Percentiles rank a stretch among this genome's conserved stretches.
Conservation (phyloP, 805 yeast genomes). For the Suhomyces sp. region DNA sequence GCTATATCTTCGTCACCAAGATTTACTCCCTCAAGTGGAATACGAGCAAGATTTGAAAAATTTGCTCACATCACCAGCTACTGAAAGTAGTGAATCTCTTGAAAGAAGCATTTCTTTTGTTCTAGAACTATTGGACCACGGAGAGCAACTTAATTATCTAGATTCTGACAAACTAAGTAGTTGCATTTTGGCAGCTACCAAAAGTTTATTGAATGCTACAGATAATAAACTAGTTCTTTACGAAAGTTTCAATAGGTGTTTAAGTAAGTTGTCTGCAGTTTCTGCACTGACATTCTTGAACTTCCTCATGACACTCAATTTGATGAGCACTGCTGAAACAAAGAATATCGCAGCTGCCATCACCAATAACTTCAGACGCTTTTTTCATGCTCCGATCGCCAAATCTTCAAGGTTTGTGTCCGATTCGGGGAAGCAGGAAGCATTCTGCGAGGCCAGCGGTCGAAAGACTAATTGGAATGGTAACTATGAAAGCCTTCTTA, state of each 20-base stretch:
- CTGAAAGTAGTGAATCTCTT: too few species aligned
- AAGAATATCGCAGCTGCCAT: slow-evolving; percentile 13
- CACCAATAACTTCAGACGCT: slow-evolving; percentile 14
- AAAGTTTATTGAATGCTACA: slow-evolving; percentile 3
- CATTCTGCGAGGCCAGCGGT: too few species aligned
- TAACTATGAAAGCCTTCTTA: slow-evolving; percentile 7
- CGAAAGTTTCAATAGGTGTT: slow-evolving; percentile 17
- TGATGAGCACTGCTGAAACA: slow-evolving; percentile 9
- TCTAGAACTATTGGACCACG: slow-evolving; percentile 25
- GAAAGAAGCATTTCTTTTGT: slow-evolving; percentile 10
- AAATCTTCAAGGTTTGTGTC: slow-evolving; percentile 22
- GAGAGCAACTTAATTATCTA: slow-evolving; percentile 12
- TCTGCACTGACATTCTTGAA: slow-evolving; percentile 16
- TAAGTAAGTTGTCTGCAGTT: slow-evolving; percentile 22
- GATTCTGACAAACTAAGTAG: slow-evolving; percentile 7
- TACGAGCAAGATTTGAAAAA: neutral
- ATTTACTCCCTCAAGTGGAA: neutral
- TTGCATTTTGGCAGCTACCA: slow-evolving; percentile 10
- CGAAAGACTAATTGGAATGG: slow-evolving; percentile 5
- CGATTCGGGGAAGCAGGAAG: slow-evolving; percentile 6
- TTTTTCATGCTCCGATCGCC: slow-evolving; percentile 31
- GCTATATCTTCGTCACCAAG: neutral
- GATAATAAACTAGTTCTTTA: slow-evolving; percentile 15
- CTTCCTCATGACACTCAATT: slow-evolving; percentile 15
- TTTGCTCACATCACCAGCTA: too few species aligned